These are phyloP conservation scores for Alternaria alternata DNA, from an alignment of 2,329 filamentous ascomycete genomes.

Conservation along the genomic window DNA sequence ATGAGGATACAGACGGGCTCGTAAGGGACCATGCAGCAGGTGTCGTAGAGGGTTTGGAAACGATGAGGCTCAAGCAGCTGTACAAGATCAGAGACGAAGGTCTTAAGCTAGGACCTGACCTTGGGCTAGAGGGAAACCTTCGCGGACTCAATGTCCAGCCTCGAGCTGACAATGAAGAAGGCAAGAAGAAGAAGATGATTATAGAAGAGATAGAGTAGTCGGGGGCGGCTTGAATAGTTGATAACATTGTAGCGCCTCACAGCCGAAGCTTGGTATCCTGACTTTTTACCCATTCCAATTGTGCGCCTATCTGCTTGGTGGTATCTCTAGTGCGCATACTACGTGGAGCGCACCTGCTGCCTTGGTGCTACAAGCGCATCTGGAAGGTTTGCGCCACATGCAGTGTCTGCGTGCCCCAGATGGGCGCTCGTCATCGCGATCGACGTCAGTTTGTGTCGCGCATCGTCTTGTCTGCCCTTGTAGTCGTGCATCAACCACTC, in stretches of 20 bases:
- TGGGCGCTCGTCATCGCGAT: neutral
- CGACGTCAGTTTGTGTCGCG: slow-evolving; percentile 1
- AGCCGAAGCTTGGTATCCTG: slow-evolving; percentile 12
- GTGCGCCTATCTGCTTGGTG: slow-evolving; percentile 19
- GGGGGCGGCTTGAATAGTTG: neutral
- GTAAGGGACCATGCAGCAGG: slow-evolving; percentile 72
- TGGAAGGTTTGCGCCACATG: neutral
- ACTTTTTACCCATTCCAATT: slow-evolving; percentile 14
- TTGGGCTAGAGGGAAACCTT: slow-evolving; percentile 50
- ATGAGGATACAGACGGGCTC: slow-evolving; percentile 72
- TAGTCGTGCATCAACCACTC: slow-evolving; percentile 45
- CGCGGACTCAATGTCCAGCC: slow-evolving; percentile 57
- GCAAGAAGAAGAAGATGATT: slow-evolving; percentile 52
- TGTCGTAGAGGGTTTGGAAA: slow-evolving; percentile 72
- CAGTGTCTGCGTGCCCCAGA: neutral
- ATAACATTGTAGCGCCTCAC: slow-evolving; percentile 10
- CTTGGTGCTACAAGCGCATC: neutral
- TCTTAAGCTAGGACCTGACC: slow-evolving; percentile 28
- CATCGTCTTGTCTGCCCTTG: neutral
- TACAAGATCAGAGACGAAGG: slow-evolving; percentile 50
- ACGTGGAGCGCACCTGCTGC: slow-evolving; percentile 9
- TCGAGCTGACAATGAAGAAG: slow-evolving; percentile 3
- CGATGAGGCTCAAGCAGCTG: slow-evolving; percentile 65
- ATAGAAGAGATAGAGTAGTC: slow-evolving; percentile 69
- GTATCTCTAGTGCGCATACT: slow-evolving; percentile 22